Evolutionary conservation across 495 filamentous ascomycete genomes (phyloP), one percentile per base, ranked within the genome.

Genomic region (Coniosporium apollinis): DNA sequence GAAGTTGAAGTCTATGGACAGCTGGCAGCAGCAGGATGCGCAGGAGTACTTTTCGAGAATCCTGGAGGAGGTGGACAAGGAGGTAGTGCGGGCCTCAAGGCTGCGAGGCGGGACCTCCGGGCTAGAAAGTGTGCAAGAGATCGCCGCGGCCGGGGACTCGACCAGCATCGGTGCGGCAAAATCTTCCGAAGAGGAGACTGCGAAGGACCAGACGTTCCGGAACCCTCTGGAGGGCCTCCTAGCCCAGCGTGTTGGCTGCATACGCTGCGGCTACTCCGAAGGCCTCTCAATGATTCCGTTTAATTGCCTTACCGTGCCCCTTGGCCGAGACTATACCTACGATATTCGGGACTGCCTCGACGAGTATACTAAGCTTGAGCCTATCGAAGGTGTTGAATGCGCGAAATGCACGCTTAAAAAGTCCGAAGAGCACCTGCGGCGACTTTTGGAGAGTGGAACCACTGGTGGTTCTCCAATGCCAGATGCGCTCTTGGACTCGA

Each of bases 1-100:
- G 2, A 71, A 74, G 37, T 50, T 94, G 10, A 89, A 89, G 50
- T 79, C 69, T 9, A 83, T 94, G 74, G 85, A 75, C 49, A 87
- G 78, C 30, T 89, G 79, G 76, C 77, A 93, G 52, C 91, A 99
- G 48, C 91, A 99, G 50, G 91, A 99, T 61, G 91, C 91, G 4
- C 91, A 99, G 54, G 91, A 99, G 54, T 99, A 94, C 50, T 93
- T 81, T 37, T 83, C 84, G 13, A 92, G 86, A 46, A 59, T 99
- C 17, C 62, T 93, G 36, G 82, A 87, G 33, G 74, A 86, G 42
- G 59, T 99, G 28, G 84, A 96, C 45, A 76, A 76, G 45, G 85
- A 91, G 43, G 61, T 80, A 18, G 52, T 58, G 13, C 63, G 64
- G 32, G 66, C 61, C 9, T 26, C 24, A 26, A 8, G 8, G 8